Base-by-base conservation (phyloP, 176 grass and related monocot genomes). In the maize (Zea mays) region DNA sequence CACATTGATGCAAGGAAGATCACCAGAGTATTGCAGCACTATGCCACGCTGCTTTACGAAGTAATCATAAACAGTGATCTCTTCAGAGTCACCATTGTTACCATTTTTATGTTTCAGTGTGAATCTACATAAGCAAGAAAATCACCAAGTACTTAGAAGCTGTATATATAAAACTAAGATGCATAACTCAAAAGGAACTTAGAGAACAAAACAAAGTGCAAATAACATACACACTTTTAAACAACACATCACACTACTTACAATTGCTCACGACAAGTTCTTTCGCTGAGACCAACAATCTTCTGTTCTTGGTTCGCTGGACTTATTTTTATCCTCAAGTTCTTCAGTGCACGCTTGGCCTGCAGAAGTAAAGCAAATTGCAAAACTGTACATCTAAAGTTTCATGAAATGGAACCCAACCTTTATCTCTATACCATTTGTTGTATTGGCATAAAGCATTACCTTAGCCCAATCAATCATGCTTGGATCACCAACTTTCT, bases 101-200 rank as follows among this genome's bases (percentile, higher is more conserved):
- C 67, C 42, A 62, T 81, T 47, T 72, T 35, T 9, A 48, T 1
- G 17, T 44, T 61, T 81, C 36, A 16, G 12, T 52, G 11, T 13
- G 57, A 81, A 81, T 36, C 68, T 81, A 50, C 33, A 51, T 62
- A 76, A 59, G 36, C 55, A 83, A 61, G 60, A 3, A 13, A 64
- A 52, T 33, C 2, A 82, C 19, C 1, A 72, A 69, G 12, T 39
- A 68, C 8, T 75, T 42, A 42, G 77, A 71, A 40, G 35, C 48
- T 71, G 27, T 11, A 54, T 11, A 54, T 11, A 44, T 3, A 38
- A 11, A 36, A 34, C 12, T 10, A 71, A 77, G 33, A 63, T 71
- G 8, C 1, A 14, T 3, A 48, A 50, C 2, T 4, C 44, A 7
- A 40, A 72, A 56, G 2, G 71, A 2, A 21, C 0, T 38, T 65